Percentiles rank a stretch among this genome's conserved stretches.
Evolutionary conservation across 805 yeast genomes (phyloP).

Genomic region (Pichia phayaonensis): DNA sequence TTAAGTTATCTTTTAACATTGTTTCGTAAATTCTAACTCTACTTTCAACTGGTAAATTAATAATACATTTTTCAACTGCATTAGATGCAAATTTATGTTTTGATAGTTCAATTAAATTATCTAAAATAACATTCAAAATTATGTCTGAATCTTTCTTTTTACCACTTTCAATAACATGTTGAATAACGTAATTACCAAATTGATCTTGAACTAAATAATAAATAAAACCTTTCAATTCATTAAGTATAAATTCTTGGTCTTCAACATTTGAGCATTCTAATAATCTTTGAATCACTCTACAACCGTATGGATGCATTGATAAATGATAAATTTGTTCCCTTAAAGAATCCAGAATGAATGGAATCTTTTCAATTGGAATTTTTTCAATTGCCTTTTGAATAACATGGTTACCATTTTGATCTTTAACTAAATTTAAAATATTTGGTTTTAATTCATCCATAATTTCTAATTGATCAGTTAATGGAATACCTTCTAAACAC

Average conservation of each 20-base stretch:
- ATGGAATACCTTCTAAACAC: conserved; percentile 68
- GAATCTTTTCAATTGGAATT: conserved; percentile 62
- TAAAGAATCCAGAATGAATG: conserved; percentile 67
- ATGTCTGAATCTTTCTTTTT: conserved; percentile 43
- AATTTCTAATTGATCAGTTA: conserved; percentile 58
- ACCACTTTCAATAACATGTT: conserved; percentile 88
- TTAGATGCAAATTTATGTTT: conserved; percentile 96
- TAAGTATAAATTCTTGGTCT: conserved; percentile 61
- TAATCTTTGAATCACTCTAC: conserved; percentile 91
- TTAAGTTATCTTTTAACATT: conserved; percentile 49
- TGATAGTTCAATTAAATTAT: conserved; percentile 62
- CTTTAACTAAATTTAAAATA: conserved; percentile 69
- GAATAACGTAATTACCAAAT: conserved; percentile 96
- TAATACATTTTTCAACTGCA: conserved; percentile 90
- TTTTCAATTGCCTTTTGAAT: conserved; percentile 90
- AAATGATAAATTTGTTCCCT: conserved; percentile 69
- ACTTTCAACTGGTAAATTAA: conserved; percentile 60
- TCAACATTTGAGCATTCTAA: conserved; percentile 65
- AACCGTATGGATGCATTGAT: conserved; percentile 94
- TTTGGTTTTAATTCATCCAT: conserved; percentile 58
- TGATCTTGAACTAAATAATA: conserved; percentile 85
- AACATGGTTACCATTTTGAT: conserved; percentile 97
- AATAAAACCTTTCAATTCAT: conserved; percentile 64
- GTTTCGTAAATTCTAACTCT: conserved; percentile 55
- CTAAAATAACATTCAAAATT: conserved; percentile 62